Evolutionary conservation across 2,329 filamentous ascomycete genomes (phyloP), one percentile per base, ranked within the genome.

Genomic region (Pseudogymnoascus sp.): DNA sequence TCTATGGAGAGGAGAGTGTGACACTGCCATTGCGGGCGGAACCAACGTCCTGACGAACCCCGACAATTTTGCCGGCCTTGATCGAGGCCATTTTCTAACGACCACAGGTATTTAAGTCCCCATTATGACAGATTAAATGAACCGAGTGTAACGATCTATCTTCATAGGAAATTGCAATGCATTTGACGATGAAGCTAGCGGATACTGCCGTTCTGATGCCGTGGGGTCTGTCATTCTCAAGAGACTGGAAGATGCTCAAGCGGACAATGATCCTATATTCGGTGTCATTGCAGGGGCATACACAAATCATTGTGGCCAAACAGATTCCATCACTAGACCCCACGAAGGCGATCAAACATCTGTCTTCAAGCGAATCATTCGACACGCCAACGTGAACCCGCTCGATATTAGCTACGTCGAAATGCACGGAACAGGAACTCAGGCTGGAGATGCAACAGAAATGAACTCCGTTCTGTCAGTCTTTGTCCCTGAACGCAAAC

Each of bases 351-450:
- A 88, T 0, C 90, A 93, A 74, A 84, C 87, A 7, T 79, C 83
- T 24, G 76, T 93, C 13, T 91, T 88, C 69, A 82, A 83, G 62
- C 80, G 84, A 50, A 85, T 93, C n/a, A 79, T 93, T 1, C 82
- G 38, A 35, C 33, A 63, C 8, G 33, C 63, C 37, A 86, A 87
- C 64, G 81, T 93, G n/a, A 86, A 92, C 70, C 87, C 90, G 1
- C 81, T 86, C 60, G 88, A 92, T 66, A 82, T 95, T 61, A 86
- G 86, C 74, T 93, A 92, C 70, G 85, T 93, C 11, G 90, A 95
- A 75, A 91, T 93, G 86, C 90, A 95, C 73, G 90, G 89, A 21
- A 95, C 90, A 3, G 91, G 90, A 44, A 95, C 90, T 0, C 89
- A 93, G 72, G 89, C 88, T 40, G 90, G 89, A 66, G 90, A 95